Evolutionary conservation across 2,329 filamentous ascomycete genomes (phyloP).

Genomic region (Venturia nashicola): DNA sequence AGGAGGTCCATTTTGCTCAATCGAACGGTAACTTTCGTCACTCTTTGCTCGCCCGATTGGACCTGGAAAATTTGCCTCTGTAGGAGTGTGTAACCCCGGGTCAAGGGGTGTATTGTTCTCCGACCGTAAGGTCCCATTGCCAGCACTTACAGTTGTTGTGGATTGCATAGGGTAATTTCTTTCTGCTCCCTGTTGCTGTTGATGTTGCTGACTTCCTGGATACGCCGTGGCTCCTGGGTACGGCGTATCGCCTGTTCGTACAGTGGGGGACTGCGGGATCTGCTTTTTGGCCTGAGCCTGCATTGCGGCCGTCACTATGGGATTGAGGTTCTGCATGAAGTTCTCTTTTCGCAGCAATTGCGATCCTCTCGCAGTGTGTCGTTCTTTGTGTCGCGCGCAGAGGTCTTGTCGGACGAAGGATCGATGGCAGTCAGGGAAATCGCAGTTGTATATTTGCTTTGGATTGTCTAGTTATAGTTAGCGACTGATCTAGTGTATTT

Average conservation of each 20-base stretch:
- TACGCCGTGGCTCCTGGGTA: constrained; percentile 3
- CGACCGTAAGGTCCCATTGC: constrained; percentile 10
- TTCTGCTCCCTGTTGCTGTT: background rate
- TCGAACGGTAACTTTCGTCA: constrained; percentile 19
- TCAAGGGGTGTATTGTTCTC: constrained; percentile 24
- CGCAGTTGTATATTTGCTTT: constrained; percentile 89
- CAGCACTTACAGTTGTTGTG: constrained; percentile 1
- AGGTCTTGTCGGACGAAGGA: constrained; percentile 90
- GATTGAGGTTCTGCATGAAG: constrained; percentile 40
- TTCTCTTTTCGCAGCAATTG: constrained; percentile 64
- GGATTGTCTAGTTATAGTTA: constrained; percentile 53
- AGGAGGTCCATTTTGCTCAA: background rate
- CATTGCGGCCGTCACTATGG: constrained; percentile 28
- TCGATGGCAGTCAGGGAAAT: constrained; percentile 80
- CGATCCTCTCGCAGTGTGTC: constrained; percentile 51
- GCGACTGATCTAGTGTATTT: background rate
- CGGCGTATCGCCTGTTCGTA: constrained; percentile 5
- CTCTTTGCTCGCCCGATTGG: constrained; percentile 22
- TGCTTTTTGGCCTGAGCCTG: constrained; percentile 16
- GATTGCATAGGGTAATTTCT: constrained; percentile 9
- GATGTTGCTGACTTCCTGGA: background rate
- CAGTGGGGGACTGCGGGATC: background rate
- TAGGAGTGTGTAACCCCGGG: constrained; percentile 20
- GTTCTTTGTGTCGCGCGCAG: constrained; percentile 52
- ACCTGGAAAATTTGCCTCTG: constrained; percentile 14